These are phyloP conservation scores for Fusarium cyanostomum DNA, from an alignment of 2,329 filamentous ascomycete genomes.

Conservation along the genomic window DNA sequence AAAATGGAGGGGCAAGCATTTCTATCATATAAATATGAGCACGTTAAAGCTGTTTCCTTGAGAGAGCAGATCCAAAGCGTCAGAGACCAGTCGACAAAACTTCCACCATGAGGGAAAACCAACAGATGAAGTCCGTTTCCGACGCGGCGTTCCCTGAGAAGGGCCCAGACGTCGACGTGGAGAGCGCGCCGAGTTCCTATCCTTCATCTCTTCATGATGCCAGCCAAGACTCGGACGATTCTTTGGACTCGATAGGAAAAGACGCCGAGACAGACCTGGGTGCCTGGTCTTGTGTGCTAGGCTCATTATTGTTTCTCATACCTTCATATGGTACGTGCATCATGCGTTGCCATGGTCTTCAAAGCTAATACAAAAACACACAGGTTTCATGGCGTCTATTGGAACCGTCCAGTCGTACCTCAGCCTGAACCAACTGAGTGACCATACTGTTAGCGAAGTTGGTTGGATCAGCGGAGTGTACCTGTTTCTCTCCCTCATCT, in stretches of 20 bases:
- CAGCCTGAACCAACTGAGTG: slow-evolving; percentile 52
- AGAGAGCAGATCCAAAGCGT: not conserved
- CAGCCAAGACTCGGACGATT: slow-evolving; percentile 2
- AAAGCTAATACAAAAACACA: not conserved
- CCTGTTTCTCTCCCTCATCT: slow-evolving; percentile 54
- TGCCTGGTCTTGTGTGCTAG: slow-evolving; percentile 25
- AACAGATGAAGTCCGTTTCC: not conserved
- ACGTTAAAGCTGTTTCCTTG: not conserved
- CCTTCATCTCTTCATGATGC: slow-evolving; percentile 1
- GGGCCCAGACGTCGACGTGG: not conserved
- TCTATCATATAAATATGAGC: not conserved
- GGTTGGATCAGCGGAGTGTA: slow-evolving; percentile 59
- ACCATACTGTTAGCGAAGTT: slow-evolving; percentile 52
- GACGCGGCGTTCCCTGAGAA: not conserved
- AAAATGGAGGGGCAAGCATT: not conserved
- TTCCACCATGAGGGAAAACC: not conserved
- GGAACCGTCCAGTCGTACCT: slow-evolving; percentile 58
- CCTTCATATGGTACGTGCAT: slow-evolving; percentile 8
- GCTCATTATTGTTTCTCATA: slow-evolving; percentile 23
- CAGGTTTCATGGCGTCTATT: slow-evolving; percentile 56
- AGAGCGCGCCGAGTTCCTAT: not conserved
- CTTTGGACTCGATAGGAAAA: not conserved
- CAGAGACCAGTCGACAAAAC: not conserved
- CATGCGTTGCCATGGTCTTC: not conserved
- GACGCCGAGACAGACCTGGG: slow-evolving; percentile 18